phyloP scores from a whole-genome alignment of 2,329 filamentous ascomycete genomes.

The Alternaria metachromatica region DNA sequence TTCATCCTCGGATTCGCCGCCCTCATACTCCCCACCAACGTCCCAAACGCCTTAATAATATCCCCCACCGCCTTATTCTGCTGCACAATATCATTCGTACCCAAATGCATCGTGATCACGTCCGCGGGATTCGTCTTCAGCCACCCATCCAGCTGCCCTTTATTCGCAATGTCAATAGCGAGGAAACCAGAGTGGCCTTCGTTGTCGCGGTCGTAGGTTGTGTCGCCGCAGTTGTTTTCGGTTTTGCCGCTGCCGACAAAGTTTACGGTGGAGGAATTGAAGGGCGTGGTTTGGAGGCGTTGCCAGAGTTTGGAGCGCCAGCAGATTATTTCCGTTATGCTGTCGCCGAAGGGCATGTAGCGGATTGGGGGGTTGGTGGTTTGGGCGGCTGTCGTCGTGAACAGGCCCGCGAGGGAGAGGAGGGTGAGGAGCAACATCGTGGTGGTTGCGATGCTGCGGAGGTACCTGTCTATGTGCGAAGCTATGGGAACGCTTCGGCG shows the following conservation, averaged over 20 bases:
- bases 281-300: slow-evolving; percentile 46
- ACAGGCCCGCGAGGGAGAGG: slow-evolving; percentile 19
- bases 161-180: slow-evolving; percentile 54
- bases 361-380: slow-evolving; percentile 25
- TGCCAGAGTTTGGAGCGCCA: slow-evolving; percentile 54
- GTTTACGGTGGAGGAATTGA: slow-evolving; percentile 47
- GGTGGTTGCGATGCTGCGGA: neutral
- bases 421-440: slow-evolving; percentile 30
- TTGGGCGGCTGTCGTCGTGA: slow-evolving; percentile 18
- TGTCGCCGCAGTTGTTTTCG: slow-evolving; percentile 46
- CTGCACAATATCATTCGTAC: slow-evolving; percentile 54
- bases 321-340: slow-evolving; percentile 55
- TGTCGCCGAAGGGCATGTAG: slow-evolving; percentile 55
- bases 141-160: slow-evolving; percentile 54
- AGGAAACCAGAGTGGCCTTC: slow-evolving; percentile 55
- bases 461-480: neutral
- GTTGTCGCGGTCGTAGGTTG: slow-evolving; percentile 53
- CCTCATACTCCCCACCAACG: slow-evolving; percentile 46
- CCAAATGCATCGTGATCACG: slow-evolving; percentile 56
- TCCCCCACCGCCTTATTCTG: slow-evolving; percentile 44
- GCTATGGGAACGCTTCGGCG: neutral
- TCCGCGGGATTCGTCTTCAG: slow-evolving; percentile 53
- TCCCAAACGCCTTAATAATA: slow-evolving; percentile 53
- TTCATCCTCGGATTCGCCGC: slow-evolving; percentile 51
- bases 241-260: slow-evolving; percentile 47